Evolutionary conservation across 108 stramenopile genomes (phyloP).

Genomic region (Cyclotella kingstonii): DNA sequence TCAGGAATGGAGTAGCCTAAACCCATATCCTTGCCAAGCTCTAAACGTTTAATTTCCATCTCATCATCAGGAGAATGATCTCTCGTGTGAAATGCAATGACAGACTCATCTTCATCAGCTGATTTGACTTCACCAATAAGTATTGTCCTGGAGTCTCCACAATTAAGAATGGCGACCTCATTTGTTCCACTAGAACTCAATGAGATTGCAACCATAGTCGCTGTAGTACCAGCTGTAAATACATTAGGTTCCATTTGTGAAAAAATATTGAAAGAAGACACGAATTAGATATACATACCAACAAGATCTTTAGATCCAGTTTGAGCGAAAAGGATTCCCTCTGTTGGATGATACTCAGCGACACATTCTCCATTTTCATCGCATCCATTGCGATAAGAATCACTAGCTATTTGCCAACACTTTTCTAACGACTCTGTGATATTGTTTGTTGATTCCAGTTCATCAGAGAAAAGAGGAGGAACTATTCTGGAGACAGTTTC

Average conservation of each 20-base stretch:
- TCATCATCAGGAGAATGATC: conserved; percentile 72
- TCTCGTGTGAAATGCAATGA: conserved; percentile 55
- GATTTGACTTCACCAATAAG: conserved; percentile 37
- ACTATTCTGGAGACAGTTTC: conserved; percentile 50
- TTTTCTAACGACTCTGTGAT: conserved; percentile 41
- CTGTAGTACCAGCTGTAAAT: conserved; percentile 62
- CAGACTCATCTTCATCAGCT: conserved; percentile 31
- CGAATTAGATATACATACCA: conserved; percentile 11
- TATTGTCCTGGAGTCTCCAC: conserved; percentile 75
- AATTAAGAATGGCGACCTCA: conserved; percentile 64
- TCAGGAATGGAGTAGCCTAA: conserved; percentile 61
- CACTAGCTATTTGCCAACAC: conserved; percentile 56
- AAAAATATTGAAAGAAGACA: not conserved
- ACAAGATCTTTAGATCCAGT: conserved; percentile 58
- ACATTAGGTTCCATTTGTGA: not conserved
- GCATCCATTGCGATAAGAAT: conserved; percentile 59
- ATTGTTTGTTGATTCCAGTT: conserved; percentile 29
- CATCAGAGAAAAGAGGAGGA: conserved; percentile 50
- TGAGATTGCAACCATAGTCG: conserved; percentile 56
- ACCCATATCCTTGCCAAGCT: conserved; percentile 47
- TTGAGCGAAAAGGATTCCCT: conserved; percentile 66
- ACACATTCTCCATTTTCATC: conserved; percentile 54
- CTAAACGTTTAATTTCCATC: conserved; percentile 52
- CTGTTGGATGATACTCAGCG: conserved; percentile 69
- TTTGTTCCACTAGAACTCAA: conserved; percentile 42